phyloP scores from a whole-genome alignment of 805 yeast species.

The Brettanomyces custersianus region DNA sequence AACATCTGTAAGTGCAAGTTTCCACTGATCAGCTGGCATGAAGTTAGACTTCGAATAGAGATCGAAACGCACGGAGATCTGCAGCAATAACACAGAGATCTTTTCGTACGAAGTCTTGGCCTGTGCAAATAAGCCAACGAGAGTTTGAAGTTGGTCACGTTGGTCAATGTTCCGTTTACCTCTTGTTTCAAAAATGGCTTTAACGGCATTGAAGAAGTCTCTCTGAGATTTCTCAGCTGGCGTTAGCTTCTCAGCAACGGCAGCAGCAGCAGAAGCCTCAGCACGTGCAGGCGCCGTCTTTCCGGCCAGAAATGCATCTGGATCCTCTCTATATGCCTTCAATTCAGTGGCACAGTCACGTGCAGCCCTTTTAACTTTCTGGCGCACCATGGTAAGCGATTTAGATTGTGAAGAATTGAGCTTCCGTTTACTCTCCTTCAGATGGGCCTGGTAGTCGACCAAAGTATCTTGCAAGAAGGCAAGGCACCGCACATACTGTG shows the following conservation, averaged over 20 bases:
- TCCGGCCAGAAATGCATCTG: conserved; percentile 64
- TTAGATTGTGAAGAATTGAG: conserved; percentile 76
- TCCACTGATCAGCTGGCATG: conserved; percentile 81
- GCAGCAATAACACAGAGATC: conserved; percentile 67
- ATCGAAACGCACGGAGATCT: conserved; percentile 86
- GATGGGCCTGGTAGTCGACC: conserved; percentile 37
- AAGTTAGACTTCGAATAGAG: conserved; percentile 54
- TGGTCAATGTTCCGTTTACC: conserved; percentile 93
- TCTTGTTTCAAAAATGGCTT: conserved; percentile 74
- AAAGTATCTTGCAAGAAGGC: conserved; percentile 66
- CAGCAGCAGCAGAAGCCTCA: conserved; percentile 17
- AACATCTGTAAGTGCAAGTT: conserved; percentile 54
- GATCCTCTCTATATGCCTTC: conserved; percentile 53
- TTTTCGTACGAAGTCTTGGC: conserved; percentile 59
- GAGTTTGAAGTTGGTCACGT: conserved; percentile 59
- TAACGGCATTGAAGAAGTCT: conserved; percentile 60
- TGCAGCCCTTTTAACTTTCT: conserved; percentile 73
- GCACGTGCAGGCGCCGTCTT: conserved; percentile 22
- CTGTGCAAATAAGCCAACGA: conserved; percentile 53
- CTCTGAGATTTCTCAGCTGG: conserved; percentile 12
- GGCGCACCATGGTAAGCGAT: conserved; percentile 80
- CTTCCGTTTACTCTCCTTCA: conserved; percentile 52
- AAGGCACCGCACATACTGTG: conserved; percentile 56
- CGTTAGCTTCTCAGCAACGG: conserved; percentile 26
- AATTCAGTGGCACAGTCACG: conserved; percentile 60